phyloP scores from a whole-genome alignment of 1,284 basidiomycete species.

The Puccinia brachypodii region DNA sequence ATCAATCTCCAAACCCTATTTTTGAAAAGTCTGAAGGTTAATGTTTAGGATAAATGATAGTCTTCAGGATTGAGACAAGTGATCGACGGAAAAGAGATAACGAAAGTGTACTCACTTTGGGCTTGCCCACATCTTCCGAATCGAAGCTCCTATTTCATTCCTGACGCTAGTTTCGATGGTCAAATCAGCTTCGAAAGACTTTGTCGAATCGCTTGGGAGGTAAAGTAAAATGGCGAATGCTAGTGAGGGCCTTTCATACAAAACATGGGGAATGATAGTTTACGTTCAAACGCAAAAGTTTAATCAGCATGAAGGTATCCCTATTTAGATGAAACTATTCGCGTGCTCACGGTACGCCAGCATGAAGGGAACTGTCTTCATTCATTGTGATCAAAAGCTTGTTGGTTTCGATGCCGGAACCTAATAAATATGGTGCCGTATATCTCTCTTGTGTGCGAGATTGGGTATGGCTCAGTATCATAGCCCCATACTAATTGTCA shows the following conservation, averaged over 20 bases:
- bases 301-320: too few relatives aligned
- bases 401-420: conserved; percentile 49
- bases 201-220: conserved; percentile 23
- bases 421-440: conserved; percentile 37
- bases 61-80: background rate
- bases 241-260: conserved; percentile 29
- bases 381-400: conserved; percentile 46
- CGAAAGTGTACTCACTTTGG: conserved; percentile 36
- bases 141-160: conserved; percentile 40
- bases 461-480: conserved; percentile 43
- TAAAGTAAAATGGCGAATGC: conserved; percentile 47
- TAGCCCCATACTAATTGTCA: conserved; percentile 35
- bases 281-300: too few relatives aligned
- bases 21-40: background rate
- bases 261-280: background rate
- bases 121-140: conserved; percentile 47
- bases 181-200: conserved; percentile 42
- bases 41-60: too few relatives aligned
- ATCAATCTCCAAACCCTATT: conserved; percentile 44
- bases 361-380: conserved; percentile 38
- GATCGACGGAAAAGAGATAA: background rate
- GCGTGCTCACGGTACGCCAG: conserved; percentile 41
- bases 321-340: too few relatives aligned
- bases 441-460: conserved; percentile 36
- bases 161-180: conserved; percentile 42